A percentile compares a stretch with the other conserved stretches of the same genome.
Evolutionary conservation across 371 early-diverging fungal genomes (phyloP).

Genomic region (Mucor saturninus): DNA sequence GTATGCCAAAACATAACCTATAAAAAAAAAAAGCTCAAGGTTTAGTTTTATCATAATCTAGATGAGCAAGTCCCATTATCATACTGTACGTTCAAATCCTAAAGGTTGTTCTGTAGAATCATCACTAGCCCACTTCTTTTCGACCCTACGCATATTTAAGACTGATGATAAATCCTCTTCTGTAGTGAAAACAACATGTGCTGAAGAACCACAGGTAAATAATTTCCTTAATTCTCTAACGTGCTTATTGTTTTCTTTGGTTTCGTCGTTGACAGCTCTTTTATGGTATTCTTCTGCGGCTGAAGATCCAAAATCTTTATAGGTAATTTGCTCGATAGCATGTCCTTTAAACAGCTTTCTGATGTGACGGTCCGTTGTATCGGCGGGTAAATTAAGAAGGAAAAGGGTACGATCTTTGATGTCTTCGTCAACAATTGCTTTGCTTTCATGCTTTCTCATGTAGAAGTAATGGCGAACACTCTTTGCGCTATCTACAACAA

Average conservation of each 20-base stretch:
- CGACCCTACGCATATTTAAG: constrained; percentile 64
- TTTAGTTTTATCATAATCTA: not conserved
- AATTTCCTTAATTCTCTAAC: constrained; percentile 37
- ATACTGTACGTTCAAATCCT: constrained; percentile 58
- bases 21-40: not conserved
- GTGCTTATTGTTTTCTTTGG: constrained; percentile 28
- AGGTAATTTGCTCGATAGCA: constrained; percentile 65
- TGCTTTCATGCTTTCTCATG: constrained; percentile 73
- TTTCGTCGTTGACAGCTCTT: constrained; percentile 27
- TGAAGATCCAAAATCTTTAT: constrained; percentile 26
- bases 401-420: constrained; percentile 80
- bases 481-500: constrained; percentile 44
- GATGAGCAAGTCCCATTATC: not conserved
- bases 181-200: constrained; percentile 80
- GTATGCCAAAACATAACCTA: constrained; percentile 52
- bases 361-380: constrained; percentile 78
- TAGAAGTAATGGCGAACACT: constrained; percentile 68
- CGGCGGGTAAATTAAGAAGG: constrained; percentile 81
- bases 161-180: constrained; percentile 65
- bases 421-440: constrained; percentile 46
- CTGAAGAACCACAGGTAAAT: constrained; percentile 64
- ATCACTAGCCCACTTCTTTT: constrained; percentile 67
- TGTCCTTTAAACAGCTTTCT: constrained; percentile 68
- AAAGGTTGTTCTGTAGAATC: constrained; percentile 49
- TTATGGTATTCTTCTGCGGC: constrained; percentile 26